Base-by-base conservation (phyloP, 179 eudicot species). In the Silene noctiflora region DNA sequence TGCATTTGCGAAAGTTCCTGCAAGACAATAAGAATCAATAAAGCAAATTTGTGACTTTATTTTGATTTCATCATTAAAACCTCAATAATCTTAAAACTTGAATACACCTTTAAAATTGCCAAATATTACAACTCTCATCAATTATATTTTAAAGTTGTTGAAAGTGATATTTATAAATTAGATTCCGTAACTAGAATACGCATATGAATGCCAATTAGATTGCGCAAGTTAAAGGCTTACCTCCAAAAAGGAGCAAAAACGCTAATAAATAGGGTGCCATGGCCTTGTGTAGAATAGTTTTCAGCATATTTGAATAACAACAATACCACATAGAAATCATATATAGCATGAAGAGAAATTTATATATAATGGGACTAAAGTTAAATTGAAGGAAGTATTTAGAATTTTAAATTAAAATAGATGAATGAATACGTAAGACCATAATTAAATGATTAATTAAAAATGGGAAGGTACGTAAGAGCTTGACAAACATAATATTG, bases 1-100 rank as follows among this genome's bases (percentile, higher is more conserved):
- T 7, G 84, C 86, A 63, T 85, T 73, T 12, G 53, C 76, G 4
- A 53, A 63, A 35, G 69, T 9, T 12, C 75, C 84, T 81, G 66
- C 75, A 39, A 77, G 14, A 19, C 58, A 55, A 53, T 16, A 22
- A 56, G 6, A 48, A 64, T 1, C 27, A 19, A 72, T 3, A 3
- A 69, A 78, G 0, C 1, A 69, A 39, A 5, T 1, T 35, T 64
- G 67, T 6, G 67, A 22, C 33, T 62, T 25, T 11, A 22, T n/a
- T 62, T 25, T 11, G 33, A 21, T 22, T 62, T 62, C 31, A 51
- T 53, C 59, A 17, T 5, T 53, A 53, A 14, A 53, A 16, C 6
- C 19, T 53, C 59, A 14, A 53, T 53, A 53, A 16, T 53, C 1
- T 17, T 53, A 53, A 16, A 53, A 53, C 48, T 8, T 42, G 48